A percentile compares a stretch with the other conserved stretches of the same genome.
Evolutionary conservation across 257 asterid species (phyloP).

Genomic region (Thymus quinquecostatus): DNA sequence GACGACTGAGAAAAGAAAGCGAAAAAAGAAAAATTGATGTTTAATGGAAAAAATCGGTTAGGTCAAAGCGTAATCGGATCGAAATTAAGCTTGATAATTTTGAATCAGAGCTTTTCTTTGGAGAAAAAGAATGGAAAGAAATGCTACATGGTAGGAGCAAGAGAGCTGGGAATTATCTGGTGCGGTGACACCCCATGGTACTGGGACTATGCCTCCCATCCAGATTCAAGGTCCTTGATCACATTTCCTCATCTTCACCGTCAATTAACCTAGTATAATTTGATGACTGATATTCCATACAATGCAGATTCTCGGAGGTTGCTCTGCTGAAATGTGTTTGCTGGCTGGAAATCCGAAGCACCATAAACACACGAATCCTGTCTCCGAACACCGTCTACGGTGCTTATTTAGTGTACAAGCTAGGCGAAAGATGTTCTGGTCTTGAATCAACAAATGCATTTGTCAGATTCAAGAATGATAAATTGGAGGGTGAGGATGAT

Average conservation of each 20-base stretch:
- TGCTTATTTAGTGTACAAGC: conserved; percentile 32
- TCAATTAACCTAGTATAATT: no score
- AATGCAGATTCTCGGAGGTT: conserved; percentile 41
- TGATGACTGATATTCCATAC: no score
- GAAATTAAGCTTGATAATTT: background rate
- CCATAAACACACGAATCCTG: conserved; percentile 8
- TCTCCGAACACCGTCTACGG: conserved; percentile 5
- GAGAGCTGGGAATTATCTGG: conserved; percentile 26
- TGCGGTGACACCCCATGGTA: conserved; percentile 18
- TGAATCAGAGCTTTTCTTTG: conserved; percentile 36
- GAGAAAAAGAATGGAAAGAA: conserved; percentile 38
- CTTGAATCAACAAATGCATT: conserved; percentile 12
- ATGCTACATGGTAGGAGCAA: conserved; percentile 37
- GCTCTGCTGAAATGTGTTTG: conserved; percentile 26
- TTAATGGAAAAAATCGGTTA: no score
- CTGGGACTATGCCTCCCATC: conserved; percentile 22
- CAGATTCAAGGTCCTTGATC: conserved; percentile 32
- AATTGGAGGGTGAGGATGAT: background rate
- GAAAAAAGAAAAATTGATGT: no score
- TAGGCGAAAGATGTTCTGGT: background rate
- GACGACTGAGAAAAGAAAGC: no score
- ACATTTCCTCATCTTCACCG: background rate
- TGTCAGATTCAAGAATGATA: conserved; percentile 7
- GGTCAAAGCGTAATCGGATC: no score
- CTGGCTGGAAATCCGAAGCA: conserved; percentile 23